Conservation (phyloP, 148 eudicot genomes). For the Polygonum maritimum region DNA sequence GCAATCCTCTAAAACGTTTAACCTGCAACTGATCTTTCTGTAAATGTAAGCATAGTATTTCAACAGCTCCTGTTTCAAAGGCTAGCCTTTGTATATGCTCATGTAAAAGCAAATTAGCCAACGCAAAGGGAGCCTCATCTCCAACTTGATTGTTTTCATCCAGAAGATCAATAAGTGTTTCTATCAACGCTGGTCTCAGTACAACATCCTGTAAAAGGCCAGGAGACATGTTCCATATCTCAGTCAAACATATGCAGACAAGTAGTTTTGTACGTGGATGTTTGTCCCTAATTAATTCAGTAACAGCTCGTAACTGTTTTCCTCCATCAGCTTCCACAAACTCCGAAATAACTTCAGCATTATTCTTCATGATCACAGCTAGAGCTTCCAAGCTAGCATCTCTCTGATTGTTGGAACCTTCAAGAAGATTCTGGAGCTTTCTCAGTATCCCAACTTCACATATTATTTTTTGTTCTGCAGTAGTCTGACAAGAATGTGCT, state of each 20-base stretch:
- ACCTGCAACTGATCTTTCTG: slow-evolving; percentile 33
- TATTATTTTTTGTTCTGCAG: slow-evolving; percentile 55
- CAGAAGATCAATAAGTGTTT: slow-evolving; percentile 71
- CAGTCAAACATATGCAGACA: slow-evolving; percentile 73
- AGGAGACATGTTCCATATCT: slow-evolving; percentile 55
- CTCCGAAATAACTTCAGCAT: slow-evolving; percentile 45
- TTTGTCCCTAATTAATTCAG: slow-evolving; percentile 65
- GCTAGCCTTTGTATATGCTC: slow-evolving; percentile 81
- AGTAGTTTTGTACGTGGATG: slow-evolving; percentile 74
- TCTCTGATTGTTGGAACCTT: slow-evolving; percentile 71
- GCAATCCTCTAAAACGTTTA: slow-evolving; percentile 67
- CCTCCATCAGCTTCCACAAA: slow-evolving; percentile 64
- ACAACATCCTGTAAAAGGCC: slow-evolving; percentile 47
- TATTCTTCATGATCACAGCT: slow-evolving; percentile 52
- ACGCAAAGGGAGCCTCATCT: slow-evolving; percentile 85
- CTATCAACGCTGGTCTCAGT: slow-evolving; percentile 51
- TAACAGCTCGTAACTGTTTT: slow-evolving; percentile 42
- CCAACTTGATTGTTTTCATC: slow-evolving; percentile 96
- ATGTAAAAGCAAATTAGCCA: slow-evolving; percentile 53
- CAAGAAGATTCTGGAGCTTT: slow-evolving; percentile 63
- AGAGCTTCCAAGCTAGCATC: slow-evolving; percentile 90
- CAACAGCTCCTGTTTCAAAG: slow-evolving; percentile 60
- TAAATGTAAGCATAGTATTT: slow-evolving; percentile 54
- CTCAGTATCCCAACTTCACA: slow-evolving; percentile 72
- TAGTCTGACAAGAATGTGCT: slow-evolving; percentile 72